phyloP scores from a whole-genome alignment of 345 rosid genomes.

The Bruguiera gymnorhiza region DNA sequence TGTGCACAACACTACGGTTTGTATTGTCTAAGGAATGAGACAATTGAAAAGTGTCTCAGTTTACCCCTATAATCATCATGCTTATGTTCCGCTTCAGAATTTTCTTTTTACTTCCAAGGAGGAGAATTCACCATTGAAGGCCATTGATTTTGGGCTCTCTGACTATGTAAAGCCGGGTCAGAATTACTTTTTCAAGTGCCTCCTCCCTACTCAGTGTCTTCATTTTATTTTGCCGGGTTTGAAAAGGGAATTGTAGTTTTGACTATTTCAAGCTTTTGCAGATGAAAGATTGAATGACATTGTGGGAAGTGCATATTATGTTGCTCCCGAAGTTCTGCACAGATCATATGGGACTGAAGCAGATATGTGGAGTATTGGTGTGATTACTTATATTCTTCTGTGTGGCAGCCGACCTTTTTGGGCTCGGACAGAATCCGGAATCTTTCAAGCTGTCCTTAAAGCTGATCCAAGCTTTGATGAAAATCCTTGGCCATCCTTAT shows the following conservation, averaged over 20 bases:
- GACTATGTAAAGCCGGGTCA: constrained; percentile 94
- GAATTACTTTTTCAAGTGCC: constrained; percentile 15
- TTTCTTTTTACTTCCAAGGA: constrained; percentile 68
- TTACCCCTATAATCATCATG: no score
- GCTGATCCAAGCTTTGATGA: constrained; percentile 92
- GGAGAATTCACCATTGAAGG: constrained; percentile 73
- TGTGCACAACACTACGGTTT: not conserved
- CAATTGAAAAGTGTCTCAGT: no score
- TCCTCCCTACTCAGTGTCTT: not conserved
- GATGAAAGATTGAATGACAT: constrained; percentile 97
- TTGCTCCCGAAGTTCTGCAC: constrained; percentile 95
- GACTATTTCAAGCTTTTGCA: constrained; percentile 36
- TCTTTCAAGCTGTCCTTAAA: constrained; percentile 86
- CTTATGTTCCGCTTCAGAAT: constrained; percentile 46
- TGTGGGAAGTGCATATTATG: constrained; percentile 97
- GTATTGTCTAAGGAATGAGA: not conserved
- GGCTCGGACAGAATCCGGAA: constrained; percentile 98
- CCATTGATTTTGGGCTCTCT: constrained; percentile 97
- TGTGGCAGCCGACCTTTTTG: constrained; percentile 98
- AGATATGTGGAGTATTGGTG: constrained; percentile 99
- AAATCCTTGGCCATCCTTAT: constrained; percentile 88
- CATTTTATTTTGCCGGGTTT: not conserved
- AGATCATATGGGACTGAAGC: constrained; percentile 94
- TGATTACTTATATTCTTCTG: constrained; percentile 82
- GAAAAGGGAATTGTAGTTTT: constrained; percentile 17